Evolutionary conservation across 495 filamentous ascomycete genomes (phyloP).

Genomic region (Neurospora sp.): DNA sequence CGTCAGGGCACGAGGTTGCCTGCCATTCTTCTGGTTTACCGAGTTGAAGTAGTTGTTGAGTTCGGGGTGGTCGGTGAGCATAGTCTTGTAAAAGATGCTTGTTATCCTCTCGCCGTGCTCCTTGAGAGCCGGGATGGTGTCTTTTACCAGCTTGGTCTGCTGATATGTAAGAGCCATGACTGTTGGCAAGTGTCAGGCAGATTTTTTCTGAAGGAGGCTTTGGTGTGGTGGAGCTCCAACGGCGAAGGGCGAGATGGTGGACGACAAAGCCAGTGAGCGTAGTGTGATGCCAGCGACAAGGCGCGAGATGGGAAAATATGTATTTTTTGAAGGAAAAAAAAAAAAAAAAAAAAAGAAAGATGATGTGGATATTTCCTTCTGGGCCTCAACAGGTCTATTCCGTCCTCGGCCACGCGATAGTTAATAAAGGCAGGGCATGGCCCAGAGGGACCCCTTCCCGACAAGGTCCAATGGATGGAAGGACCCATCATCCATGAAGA

Average conservation of each 20-base stretch:
- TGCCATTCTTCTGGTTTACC: slow-evolving; percentile 57
- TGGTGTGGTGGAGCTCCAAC: background rate
- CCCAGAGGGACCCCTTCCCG: background rate
- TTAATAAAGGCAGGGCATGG: background rate
- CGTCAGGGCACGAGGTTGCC: slow-evolving; percentile 56
- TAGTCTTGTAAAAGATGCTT: slow-evolving; percentile 55
- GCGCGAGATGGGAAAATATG: background rate
- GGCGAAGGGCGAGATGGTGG: background rate
- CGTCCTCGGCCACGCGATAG: background rate
- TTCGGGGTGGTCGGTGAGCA: slow-evolving; percentile 54
- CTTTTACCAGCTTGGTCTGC: slow-evolving; percentile 32
- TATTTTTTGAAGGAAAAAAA: too few relatives aligned
- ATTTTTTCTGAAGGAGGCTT: background rate
- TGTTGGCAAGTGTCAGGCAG: background rate
- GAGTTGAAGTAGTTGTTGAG: slow-evolving; percentile 62
- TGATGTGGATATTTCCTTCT: background rate
- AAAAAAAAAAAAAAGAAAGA: background rate
- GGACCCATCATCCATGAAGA: background rate
- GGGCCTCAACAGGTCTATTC: background rate
- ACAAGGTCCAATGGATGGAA: background rate
- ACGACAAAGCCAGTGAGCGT: background rate
- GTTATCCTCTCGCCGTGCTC: slow-evolving; percentile 59
- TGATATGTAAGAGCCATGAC: slow-evolving; percentile 35
- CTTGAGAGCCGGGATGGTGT: slow-evolving; percentile 40
- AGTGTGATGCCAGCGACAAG: background rate